Evolutionary conservation across 345 rosid genomes (phyloP).

Genomic region (Aquilaria yunnanensis): DNA sequence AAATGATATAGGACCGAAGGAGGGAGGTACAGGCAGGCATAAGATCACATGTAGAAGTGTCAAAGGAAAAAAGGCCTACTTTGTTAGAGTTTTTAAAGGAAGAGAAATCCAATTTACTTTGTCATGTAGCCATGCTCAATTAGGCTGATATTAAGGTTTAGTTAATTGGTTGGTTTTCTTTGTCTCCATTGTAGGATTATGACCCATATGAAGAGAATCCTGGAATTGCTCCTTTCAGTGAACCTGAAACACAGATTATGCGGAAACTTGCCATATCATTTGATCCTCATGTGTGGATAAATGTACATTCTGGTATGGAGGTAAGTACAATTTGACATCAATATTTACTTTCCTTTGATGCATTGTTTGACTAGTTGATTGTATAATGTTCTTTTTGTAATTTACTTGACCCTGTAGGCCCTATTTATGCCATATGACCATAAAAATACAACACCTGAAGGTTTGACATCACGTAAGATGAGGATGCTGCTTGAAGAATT

Average conservation of each 20-base stretch:
- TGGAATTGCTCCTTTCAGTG: conserved; percentile 88
- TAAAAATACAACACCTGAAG: conserved; percentile 77
- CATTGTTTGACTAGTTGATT: conserved; percentile 1
- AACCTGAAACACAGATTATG: conserved; percentile 94
- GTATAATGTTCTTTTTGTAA: conserved; percentile 10
- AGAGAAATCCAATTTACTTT: too few relatives aligned
- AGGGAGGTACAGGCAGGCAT: too few relatives aligned
- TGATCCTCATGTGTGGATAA: conserved; percentile 93
- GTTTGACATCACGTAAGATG: conserved; percentile 55
- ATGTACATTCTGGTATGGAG: conserved; percentile 98
- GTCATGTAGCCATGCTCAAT: too few relatives aligned
- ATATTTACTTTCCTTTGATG: conserved; percentile 3
- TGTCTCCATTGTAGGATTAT: conserved; percentile 56
- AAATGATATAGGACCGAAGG: too few relatives aligned
- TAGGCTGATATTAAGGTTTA: too few relatives aligned
- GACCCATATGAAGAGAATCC: conserved; percentile 99
- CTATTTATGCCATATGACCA: conserved; percentile 98
- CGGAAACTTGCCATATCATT: conserved; percentile 83
- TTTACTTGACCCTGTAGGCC: conserved; percentile 42
- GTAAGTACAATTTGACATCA: conserved; percentile 26
- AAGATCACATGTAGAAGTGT: too few relatives aligned
- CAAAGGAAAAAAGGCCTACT: too few relatives aligned
- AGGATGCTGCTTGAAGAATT: conserved; percentile 63
- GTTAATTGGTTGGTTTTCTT: conserved; percentile 1
- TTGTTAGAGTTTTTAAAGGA: too few relatives aligned